Evolutionary conservation across 805 yeast species (phyloP).

Genomic region (Yarrowia osloensis): DNA sequence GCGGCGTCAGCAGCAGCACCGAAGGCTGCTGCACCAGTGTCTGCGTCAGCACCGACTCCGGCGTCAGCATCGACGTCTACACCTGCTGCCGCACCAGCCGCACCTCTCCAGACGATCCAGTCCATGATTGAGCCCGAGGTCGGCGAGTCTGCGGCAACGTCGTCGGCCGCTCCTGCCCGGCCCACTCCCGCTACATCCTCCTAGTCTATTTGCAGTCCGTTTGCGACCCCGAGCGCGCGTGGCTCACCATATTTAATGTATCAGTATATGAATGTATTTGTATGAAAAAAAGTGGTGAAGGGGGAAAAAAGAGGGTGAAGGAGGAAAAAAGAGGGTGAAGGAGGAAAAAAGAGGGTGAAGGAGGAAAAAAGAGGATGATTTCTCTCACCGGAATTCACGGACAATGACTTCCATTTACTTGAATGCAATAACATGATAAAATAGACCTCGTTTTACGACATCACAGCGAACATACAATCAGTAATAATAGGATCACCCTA

Average conservation of each 20-base stretch:
- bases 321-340: no score
- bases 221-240: background rate
- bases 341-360: no score
- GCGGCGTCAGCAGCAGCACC: background rate
- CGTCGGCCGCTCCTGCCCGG: background rate
- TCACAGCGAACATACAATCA: no score
- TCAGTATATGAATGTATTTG: constrained; percentile 13
- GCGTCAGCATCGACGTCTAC: background rate
- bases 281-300: background rate
- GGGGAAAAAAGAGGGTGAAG: no score
- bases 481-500: no score
- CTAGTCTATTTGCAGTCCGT: constrained; percentile 2
- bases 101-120: background rate
- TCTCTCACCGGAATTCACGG: no score
- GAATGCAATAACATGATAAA: no score
- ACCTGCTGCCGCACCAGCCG: background rate
- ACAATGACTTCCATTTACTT: no score
- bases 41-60: background rate
- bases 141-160: background rate
- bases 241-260: constrained; percentile 25
- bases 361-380: background rate
- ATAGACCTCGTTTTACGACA: no score
- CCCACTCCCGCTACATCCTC: constrained; percentile 13
- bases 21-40: background rate
- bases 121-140: constrained; percentile 19